Base-by-base conservation (phyloP, 1,139 yeast genomes). In the Lodderomyces jiufengensis region DNA sequence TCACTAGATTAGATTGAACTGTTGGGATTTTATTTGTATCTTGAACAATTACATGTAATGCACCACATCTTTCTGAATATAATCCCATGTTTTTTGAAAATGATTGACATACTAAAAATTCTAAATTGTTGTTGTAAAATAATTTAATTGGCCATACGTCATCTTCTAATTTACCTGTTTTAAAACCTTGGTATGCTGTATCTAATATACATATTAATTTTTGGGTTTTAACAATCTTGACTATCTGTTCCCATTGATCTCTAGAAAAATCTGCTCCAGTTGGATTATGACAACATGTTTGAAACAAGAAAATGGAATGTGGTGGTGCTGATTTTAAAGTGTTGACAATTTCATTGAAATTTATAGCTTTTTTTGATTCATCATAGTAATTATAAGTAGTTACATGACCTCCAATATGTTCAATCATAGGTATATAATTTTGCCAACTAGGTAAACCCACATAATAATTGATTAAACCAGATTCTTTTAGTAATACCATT, bases 261-360 rank as follows among this genome's bases (percentile, higher is more conserved):
- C 62, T 61, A 9, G 85, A 73, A 43, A 95, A 94, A 57, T 90
- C 97, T 45, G 90, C 79, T 24, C 97, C 97, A 10, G 97, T 90
- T 28, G 97, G 97, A 63, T 90, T 90, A 68, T 90, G 97, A 52
- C 97, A 94, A 56, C 97, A 88, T 5, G 95, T 95, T 63, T 90
- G 97, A 43, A 90, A 71, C 38, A 90, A 65, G 38, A 69, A 63
- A 9, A 64, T 61, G 0, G 71, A 56, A 16, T 54, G 47, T 14
- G 33, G 40, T 2, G 64, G 60, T 12, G 70, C 71, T 1, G 45
- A 22, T 5, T 55, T 48, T 39, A 68, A 48, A 5, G 45, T 42
- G 5, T 45, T 42, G 20, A 5, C 20, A 18, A 18, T 18, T 18
- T 18, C 20, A 18, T 18, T 18, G n/a, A n/a, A n/a, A n/a, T n/a